Percentiles rank a stretch among this genome's conserved stretches.
phyloP scores from a whole-genome alignment of 2,329 filamentous ascomycete species.

The Rasamsonia emersonii region DNA sequence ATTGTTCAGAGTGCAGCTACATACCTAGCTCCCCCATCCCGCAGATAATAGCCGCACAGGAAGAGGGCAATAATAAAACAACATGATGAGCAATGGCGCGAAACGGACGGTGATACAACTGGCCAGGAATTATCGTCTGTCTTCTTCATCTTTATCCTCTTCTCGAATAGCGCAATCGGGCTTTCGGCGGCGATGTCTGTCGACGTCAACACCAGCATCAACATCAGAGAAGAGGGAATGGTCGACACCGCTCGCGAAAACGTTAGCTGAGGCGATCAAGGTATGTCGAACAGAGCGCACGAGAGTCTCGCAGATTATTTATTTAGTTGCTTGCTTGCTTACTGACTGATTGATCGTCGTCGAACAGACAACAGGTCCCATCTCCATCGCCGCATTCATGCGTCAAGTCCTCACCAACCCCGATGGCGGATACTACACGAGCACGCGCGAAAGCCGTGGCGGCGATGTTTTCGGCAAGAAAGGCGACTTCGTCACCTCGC shows the following conservation, averaged over 20 bases:
- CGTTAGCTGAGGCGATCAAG: constrained; percentile 75
- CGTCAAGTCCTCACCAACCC: constrained; percentile 94
- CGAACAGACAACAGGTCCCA: constrained; percentile 68
- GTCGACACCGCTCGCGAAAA: constrained; percentile 88
- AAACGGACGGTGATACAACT: constrained; percentile 2
- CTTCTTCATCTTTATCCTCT: too few species aligned
- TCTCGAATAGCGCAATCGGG: too few species aligned
- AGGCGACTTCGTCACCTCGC: constrained; percentile 94
- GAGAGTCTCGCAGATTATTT: too few species aligned
- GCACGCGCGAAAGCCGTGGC: constrained; percentile 60
- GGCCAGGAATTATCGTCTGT: too few species aligned
- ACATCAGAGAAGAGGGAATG: constrained; percentile 52
- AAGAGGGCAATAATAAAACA: not conserved
- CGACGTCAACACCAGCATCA: constrained; percentile 16
- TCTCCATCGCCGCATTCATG: constrained; percentile 92
- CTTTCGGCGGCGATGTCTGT: constrained; percentile 3
- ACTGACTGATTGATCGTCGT: not conserved
- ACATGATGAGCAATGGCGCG: constrained; percentile 3
- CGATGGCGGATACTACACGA: constrained; percentile 87
- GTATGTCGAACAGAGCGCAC: too few species aligned
- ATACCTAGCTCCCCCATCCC: too few species aligned
- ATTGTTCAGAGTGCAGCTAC: too few species aligned
- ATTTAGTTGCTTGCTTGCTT: too few species aligned
- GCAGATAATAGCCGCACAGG: too few species aligned
- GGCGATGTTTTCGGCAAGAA: constrained; percentile 85